Evolutionary conservation across 345 rosid species (phyloP).

Genomic region (Populus euphratica): DNA sequence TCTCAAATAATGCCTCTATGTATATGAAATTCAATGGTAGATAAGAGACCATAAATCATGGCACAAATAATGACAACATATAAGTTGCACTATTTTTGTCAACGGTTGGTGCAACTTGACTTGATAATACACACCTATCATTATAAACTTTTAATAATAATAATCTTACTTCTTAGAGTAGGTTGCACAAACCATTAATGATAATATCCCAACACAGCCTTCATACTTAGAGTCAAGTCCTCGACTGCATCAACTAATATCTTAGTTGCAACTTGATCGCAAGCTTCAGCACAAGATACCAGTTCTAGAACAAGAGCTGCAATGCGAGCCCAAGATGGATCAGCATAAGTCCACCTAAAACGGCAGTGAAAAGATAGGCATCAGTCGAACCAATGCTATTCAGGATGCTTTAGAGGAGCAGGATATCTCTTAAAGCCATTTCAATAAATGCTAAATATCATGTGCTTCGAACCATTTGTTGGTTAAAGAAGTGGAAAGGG

Average conservation of each 20-base stretch:
- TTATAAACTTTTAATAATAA: too few relatives aligned
- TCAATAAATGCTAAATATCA: not conserved
- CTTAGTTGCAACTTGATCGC: constrained; percentile 59
- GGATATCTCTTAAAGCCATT: not conserved
- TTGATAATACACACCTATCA: too few relatives aligned
- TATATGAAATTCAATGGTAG: too few relatives aligned
- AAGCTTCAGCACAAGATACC: constrained; percentile 67
- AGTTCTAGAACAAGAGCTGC: constrained; percentile 71
- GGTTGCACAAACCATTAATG: too few relatives aligned
- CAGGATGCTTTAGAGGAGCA: not conserved
- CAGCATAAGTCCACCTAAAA: constrained; percentile 68
- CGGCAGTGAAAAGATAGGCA: constrained; percentile 5
- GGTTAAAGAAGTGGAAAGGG: not conserved
- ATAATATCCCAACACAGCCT: constrained; percentile 21
- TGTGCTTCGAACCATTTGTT: not conserved
- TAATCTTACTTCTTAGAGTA: too few relatives aligned
- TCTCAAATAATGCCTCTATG: too few relatives aligned
- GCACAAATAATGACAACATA: too few relatives aligned
- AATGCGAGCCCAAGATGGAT: constrained; percentile 78
- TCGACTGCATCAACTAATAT: constrained; percentile 52
- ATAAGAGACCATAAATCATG: too few relatives aligned
- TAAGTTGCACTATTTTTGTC: too few relatives aligned
- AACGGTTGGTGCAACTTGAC: too few relatives aligned
- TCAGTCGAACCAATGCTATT: not conserved
- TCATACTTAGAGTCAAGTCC: constrained; percentile 62